Conservation (phyloP, 345 rosid genomes). For the Cardamine occulta region DNA sequence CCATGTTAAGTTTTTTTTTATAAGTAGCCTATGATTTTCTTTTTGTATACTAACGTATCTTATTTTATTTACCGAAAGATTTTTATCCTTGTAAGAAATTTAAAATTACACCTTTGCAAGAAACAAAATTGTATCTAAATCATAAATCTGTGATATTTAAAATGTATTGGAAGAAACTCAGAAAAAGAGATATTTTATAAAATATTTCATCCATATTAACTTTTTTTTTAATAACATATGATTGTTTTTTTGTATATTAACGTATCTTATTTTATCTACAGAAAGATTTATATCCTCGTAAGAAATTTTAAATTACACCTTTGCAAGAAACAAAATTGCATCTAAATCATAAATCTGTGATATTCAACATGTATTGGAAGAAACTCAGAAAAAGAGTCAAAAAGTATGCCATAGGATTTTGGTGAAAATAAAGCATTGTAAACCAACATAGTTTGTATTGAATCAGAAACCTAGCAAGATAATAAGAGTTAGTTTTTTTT, state of each 20-base stretch:
- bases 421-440: not conserved
- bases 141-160: not conserved
- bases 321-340: not conserved
- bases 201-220: not conserved
- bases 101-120: not conserved
- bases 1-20: not conserved
- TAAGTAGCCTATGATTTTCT: not conserved
- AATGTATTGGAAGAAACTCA: not conserved
- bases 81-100: too few relatives aligned
- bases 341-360: not conserved
- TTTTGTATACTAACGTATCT: not conserved
- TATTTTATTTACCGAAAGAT: not conserved
- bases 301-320: too few relatives aligned
- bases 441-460: not conserved
- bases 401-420: not conserved
- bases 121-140: not conserved
- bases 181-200: too few relatives aligned
- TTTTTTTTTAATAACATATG: too few relatives aligned
- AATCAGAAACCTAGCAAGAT: not conserved
- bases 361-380: not conserved
- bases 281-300: too few relatives aligned
- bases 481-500: not conserved
- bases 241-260: not conserved
- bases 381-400: too few relatives aligned
- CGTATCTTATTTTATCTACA: not conserved